Conservation (phyloP, 148 eudicot genomes). For the Oxyria digyna region DNA sequence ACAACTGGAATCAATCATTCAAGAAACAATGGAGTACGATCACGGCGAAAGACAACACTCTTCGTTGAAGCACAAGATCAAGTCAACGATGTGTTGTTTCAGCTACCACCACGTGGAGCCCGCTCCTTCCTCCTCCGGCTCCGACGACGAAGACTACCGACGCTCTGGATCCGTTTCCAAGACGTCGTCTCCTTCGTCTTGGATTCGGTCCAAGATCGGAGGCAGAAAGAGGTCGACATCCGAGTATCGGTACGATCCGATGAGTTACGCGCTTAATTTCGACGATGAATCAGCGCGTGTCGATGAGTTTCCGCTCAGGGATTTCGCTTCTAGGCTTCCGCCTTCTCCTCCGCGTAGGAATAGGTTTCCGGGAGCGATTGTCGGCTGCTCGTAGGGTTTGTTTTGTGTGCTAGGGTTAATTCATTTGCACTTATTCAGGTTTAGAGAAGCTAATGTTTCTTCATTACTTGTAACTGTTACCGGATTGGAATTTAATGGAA, state of each 20-base stretch:
- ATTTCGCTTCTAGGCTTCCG: conserved; percentile 33
- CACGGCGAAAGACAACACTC: conserved; percentile 10
- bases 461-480: no score
- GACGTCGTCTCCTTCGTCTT: conserved; percentile 11
- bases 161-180: not conserved
- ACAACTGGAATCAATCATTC: no score
- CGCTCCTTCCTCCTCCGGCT: conserved; percentile 3
- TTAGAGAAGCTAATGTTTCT: no score
- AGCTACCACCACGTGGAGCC: not conserved
- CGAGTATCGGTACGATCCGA: conserved; percentile 45
- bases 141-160: conserved; percentile 4
- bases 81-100: conserved; percentile 15
- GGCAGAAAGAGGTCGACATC: conserved; percentile 15
- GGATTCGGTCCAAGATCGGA: conserved; percentile 16
- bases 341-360: conserved; percentile 10
- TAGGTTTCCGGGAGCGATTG: not conserved
- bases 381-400: not conserved
- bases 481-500: no score
- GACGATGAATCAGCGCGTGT: conserved; percentile 23
- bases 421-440: not conserved
- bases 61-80: conserved; percentile 17
- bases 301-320: conserved; percentile 18
- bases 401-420: no score
- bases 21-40: conserved; percentile 15
- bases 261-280: conserved; percentile 52